Conservation (phyloP, 495 filamentous ascomycete species). For the Hypoxylon lenormandii region DNA sequence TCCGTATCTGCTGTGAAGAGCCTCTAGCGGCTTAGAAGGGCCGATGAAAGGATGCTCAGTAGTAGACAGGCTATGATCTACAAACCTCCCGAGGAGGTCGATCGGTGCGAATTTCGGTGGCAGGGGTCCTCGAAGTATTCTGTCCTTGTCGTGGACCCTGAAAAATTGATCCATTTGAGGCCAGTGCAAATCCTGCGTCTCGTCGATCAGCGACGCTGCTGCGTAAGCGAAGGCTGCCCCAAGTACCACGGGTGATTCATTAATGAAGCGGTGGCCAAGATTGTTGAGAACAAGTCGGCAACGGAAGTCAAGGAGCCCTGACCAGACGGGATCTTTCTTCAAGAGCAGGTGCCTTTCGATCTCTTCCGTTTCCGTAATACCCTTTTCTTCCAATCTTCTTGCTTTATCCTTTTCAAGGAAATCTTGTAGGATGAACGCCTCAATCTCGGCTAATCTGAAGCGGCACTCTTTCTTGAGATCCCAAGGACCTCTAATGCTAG, state of each 20-base stretch:
- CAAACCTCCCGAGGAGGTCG: conserved; percentile 26
- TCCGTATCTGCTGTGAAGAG: conserved; percentile 4
- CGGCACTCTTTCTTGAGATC: conserved; percentile 31
- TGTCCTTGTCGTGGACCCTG: conserved; percentile 16
- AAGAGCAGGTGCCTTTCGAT: conserved; percentile 38
- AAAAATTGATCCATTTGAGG: conserved; percentile 23
- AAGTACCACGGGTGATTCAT: conserved; percentile 27
- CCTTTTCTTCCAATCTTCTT: conserved; percentile 10
- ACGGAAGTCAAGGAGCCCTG: conserved; percentile 48
- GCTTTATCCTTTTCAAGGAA: conserved; percentile 37
- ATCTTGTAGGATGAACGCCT: conserved; percentile 35
- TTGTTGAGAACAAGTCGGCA: conserved; percentile 43
- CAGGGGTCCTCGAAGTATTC: conserved; percentile 13
- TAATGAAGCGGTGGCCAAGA: conserved; percentile 39
- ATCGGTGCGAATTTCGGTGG: neutral
- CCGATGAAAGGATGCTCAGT: neutral
- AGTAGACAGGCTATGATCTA: neutral
- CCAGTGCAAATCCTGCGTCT: conserved; percentile 14
- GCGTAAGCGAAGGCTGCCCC: conserved; percentile 40
- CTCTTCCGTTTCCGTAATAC: conserved; percentile 17
- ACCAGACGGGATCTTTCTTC: conserved; percentile 44
- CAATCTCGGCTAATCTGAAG: conserved; percentile 32
- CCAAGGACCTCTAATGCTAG: conserved; percentile 16
- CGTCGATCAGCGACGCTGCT: conserved; percentile 7
- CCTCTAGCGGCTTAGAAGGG: conserved; percentile 2